A percentile compares a stretch with the other conserved stretches of the same genome.
Evolutionary conservation across 306 rosid genomes (phyloP).

Genomic region (Fagus sylvatica): DNA sequence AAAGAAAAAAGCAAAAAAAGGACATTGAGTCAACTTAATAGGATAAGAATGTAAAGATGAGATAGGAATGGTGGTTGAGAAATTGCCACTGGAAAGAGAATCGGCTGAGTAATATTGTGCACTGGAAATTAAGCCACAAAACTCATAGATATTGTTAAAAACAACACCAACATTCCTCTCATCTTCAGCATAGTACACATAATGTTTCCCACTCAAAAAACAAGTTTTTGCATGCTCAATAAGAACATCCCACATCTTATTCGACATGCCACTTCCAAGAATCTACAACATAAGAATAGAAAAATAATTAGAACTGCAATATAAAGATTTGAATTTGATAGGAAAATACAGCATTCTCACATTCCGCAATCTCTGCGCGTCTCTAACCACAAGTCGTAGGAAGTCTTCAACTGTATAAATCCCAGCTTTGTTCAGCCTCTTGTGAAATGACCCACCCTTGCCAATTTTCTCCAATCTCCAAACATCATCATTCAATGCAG

Average conservation of each 20-base stretch:
- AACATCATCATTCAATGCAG: constrained; percentile 68
- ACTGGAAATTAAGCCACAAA: constrained; percentile 73
- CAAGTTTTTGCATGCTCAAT: constrained; percentile 89
- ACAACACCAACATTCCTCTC: constrained; percentile 75
- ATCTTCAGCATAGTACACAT: constrained; percentile 77
- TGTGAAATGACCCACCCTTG: constrained; percentile 90
- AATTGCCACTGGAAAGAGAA: constrained; percentile 68
- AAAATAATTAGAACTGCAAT: constrained; percentile 20
- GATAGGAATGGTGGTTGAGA: no score
- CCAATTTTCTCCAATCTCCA: constrained; percentile 96
- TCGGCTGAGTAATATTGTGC: constrained; percentile 66
- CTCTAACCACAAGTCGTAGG: constrained; percentile 72
- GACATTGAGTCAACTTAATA: background rate
- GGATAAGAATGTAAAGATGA: no score
- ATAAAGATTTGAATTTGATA: constrained; percentile 1
- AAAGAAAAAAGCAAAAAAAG: no score
- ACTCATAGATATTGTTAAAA: constrained; percentile 74
- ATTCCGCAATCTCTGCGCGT: constrained; percentile 70
- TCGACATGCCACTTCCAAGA: constrained; percentile 94
- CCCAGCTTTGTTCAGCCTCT: constrained; percentile 71
- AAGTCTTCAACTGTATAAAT: constrained; percentile 72
- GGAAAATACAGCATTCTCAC: constrained; percentile 45
- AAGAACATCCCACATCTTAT: constrained; percentile 91
- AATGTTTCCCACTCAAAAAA: constrained; percentile 66
- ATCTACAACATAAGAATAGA: constrained; percentile 44